Conservation (phyloP, 1,139 yeast genomes). For the Blastobotrys serpentis region DNA sequence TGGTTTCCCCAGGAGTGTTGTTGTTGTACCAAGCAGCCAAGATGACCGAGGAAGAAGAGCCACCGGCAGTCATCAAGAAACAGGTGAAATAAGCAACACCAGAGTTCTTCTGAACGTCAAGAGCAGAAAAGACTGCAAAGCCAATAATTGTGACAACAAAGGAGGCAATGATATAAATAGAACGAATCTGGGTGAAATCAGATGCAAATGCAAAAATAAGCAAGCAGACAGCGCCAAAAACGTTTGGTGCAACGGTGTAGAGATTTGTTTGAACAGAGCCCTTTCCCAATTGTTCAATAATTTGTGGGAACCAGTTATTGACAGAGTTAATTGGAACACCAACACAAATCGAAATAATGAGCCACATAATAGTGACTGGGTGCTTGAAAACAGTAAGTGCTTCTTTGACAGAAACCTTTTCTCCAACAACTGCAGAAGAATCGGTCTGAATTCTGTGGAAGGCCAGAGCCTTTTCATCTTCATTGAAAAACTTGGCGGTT, state of each 20-base stretch:
- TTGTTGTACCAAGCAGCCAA: conserved; percentile 54
- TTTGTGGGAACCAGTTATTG: conserved; percentile 54
- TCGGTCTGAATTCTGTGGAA: conserved; percentile 46
- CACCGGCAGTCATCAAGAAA: conserved; percentile 54
- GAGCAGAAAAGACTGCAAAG: conserved; percentile 47
- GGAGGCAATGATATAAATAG: conserved; percentile 43
- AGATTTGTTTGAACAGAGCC: conserved; percentile 49
- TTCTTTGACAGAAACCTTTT: conserved; percentile 45
- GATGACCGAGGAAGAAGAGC: conserved; percentile 49
- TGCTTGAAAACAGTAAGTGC: conserved; percentile 53
- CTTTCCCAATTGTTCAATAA: conserved; percentile 52
- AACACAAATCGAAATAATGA: conserved; percentile 45
- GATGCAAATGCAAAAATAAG: conserved; percentile 48
- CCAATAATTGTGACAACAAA: conserved; percentile 45
- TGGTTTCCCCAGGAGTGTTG: conserved; percentile 48
- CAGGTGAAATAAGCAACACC: conserved; percentile 54
- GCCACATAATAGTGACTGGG: conserved; percentile 50
- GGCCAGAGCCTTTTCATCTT: conserved; percentile 28
- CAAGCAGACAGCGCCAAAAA: conserved; percentile 51
- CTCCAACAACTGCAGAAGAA: conserved; percentile 48
- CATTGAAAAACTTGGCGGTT: conserved; percentile 50
- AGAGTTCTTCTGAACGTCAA: conserved; percentile 42
- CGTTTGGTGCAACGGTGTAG: conserved; percentile 58
- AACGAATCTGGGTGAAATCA: conserved; percentile 46
- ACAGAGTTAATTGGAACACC: conserved; percentile 52